Evolutionary conservation across 1,284 basidiomycete species (phyloP), one percentile per base, ranked within the genome.

Genomic region (Austroboletus novae-zelandiae): DNA sequence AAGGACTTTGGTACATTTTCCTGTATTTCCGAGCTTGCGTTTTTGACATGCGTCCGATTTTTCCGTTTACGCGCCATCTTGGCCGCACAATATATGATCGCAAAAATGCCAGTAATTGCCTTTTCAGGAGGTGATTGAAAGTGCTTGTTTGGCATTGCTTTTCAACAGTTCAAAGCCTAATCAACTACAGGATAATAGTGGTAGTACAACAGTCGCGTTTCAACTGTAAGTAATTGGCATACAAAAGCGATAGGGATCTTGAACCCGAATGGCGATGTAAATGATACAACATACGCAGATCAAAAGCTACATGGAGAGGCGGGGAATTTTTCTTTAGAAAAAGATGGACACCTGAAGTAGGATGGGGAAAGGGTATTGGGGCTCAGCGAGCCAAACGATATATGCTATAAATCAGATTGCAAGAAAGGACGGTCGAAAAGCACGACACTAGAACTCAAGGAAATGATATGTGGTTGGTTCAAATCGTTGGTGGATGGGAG

Each of bases 1-100:
- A 91, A 90, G 0, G 88, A 88, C 67, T 84, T 89, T 5, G 89
- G 88, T 1, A 72, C 71, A 51, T 72, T 75, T 29, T 77, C 74
- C 9, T 61, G 50, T 1, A 60, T 57, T 9, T 66, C 60, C 8
- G 69, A 63, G 10, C 61, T 67, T 47, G 69, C 70, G 10, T 76
- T 83, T 64, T 93, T 94, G 64, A 91, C 76, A 72, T 95, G 92
- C 4, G 92, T 94, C 60, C 91, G 81, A 67, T 86, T 89, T 72
- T 95, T 94, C 64, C 89, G 84, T 74, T 78, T 80, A 50, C 84
- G 83, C 31, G 76, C 89, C 91, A 93, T 92, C 31, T 13, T 15
- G 5, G 39, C 11, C 20, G 18, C 15, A 39, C 25, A 3, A 50
- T 63, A 50, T 50, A 42, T 40, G 46, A 52, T 40, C 42, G 30